These are phyloP conservation scores for Candida nitratophila DNA, from an alignment of 805 yeast genomes.

Conservation along the genomic window DNA sequence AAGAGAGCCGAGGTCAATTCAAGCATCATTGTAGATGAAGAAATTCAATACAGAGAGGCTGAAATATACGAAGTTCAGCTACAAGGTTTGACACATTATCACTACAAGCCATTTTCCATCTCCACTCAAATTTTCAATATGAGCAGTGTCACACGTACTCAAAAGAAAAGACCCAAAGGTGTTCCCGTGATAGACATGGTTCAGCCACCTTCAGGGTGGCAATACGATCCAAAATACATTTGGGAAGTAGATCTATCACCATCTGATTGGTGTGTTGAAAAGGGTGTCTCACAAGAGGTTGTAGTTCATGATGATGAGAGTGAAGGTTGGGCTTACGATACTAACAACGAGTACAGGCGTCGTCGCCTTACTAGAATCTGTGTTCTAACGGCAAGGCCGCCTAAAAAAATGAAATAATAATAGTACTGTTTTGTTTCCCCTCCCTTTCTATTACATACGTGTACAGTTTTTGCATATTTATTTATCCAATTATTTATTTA, in stretches of 20 bases:
- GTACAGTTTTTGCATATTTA: background rate
- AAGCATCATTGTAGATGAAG: constrained; percentile 59
- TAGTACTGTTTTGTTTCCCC: background rate
- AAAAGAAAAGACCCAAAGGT: constrained; percentile 61
- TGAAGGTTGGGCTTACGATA: constrained; percentile 50
- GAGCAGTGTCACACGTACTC: constrained; percentile 35
- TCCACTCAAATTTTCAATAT: constrained; percentile 49
- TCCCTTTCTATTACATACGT: no score
- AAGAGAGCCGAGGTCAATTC: background rate
- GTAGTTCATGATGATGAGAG: constrained; percentile 27
- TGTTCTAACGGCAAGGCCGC: constrained; percentile 36
- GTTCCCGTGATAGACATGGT: constrained; percentile 47
- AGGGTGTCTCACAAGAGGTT: constrained; percentile 29
- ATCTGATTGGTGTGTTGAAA: constrained; percentile 41
- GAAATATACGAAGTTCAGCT: constrained; percentile 74
- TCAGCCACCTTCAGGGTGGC: constrained; percentile 68
- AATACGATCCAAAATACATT: constrained; percentile 46
- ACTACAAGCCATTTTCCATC: constrained; percentile 57
- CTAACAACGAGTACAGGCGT: constrained; percentile 45
- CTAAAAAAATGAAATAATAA: constrained; percentile 10
- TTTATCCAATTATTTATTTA: background rate
- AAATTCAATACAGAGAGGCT: constrained; percentile 52
- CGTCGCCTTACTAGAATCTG: constrained; percentile 50
- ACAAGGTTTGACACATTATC: constrained; percentile 50
- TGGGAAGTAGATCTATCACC: constrained; percentile 65